A percentile compares a stretch with the other conserved stretches of the same genome.
These are phyloP conservation scores for Cercospora sp. DNA, from an alignment of 2,329 filamentous ascomycete species.

Conservation along the genomic window DNA sequence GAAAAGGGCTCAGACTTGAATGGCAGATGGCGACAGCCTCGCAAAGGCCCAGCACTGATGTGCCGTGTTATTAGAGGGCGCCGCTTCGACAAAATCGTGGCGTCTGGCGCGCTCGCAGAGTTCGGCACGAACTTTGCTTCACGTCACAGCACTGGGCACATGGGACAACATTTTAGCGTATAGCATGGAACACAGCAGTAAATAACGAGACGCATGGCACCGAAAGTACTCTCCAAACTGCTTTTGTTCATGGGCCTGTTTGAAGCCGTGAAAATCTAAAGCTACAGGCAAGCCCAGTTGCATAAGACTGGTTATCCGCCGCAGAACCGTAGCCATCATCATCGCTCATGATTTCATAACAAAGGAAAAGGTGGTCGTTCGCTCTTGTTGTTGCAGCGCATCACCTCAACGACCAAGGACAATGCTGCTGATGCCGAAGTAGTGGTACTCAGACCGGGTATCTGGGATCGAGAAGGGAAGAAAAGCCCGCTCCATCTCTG, in stretches of 20 bases:
- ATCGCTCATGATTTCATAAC: slow-evolving; percentile 37
- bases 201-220: neutral
- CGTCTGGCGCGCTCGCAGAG: neutral
- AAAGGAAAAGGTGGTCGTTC: slow-evolving; percentile 35
- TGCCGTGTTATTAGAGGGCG: neutral
- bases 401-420: slow-evolving; percentile 29
- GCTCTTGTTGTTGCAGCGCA: slow-evolving; percentile 25
- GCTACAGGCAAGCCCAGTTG: slow-evolving; percentile 33
- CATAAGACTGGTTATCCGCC: slow-evolving; percentile 28
- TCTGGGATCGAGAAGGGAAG: slow-evolving; percentile 21
- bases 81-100: neutral
- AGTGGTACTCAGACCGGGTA: slow-evolving; percentile 26
- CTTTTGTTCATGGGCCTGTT: slow-evolving; percentile 18
- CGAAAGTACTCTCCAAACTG: slow-evolving; percentile 20
- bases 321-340: slow-evolving; percentile 31
- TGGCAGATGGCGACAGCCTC: neutral
- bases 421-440: slow-evolving; percentile 22
- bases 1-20: neutral
- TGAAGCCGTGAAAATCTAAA: slow-evolving; percentile 33
- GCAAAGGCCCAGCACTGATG: neutral
- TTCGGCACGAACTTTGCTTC: neutral
- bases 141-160: neutral
- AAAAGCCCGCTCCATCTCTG: slow-evolving; percentile 21
- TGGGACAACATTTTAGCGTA: neutral
- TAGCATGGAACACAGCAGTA: neutral